phyloP scores from a whole-genome alignment of 306 rosid genomes.

The Acacia confusa region DNA sequence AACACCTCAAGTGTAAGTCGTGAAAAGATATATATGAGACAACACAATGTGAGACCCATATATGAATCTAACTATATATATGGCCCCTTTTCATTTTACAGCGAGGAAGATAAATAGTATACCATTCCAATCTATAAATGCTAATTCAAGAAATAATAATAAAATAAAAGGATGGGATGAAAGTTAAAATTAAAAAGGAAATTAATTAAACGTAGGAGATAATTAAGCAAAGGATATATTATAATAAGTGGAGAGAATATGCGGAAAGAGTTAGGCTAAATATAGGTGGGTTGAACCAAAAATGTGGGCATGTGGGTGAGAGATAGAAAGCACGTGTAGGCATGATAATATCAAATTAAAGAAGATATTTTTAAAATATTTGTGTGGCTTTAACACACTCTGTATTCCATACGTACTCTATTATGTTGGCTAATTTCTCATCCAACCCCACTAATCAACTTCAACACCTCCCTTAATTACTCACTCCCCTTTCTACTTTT shows the following conservation, averaged over 20 bases:
- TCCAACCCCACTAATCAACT: constrained; percentile 34
- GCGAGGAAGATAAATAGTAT: background rate
- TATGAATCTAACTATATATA: background rate
- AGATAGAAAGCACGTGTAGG: constrained; percentile 61
- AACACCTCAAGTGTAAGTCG: background rate
- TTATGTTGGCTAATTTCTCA: constrained; percentile 28
- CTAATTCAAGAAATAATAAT: background rate
- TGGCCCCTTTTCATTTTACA: background rate
- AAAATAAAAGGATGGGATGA: too few species aligned
- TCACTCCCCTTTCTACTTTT: background rate
- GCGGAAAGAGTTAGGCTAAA: constrained; percentile 11
- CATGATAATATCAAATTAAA: constrained; percentile 47
- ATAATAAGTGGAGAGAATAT: background rate
- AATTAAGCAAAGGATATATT: background rate
- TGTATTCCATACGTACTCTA: background rate
- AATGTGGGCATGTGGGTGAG: constrained; percentile 57
- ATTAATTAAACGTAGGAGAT: background rate
- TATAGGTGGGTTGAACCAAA: constrained; percentile 38
- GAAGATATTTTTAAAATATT: constrained; percentile 26
- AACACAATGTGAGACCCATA: constrained; percentile 2
- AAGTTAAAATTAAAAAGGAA: too few species aligned
- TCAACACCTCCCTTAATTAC: background rate
- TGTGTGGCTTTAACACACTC: constrained; percentile 47
- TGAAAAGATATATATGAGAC: background rate
- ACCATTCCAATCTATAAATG: background rate